Percentiles rank a stretch among this genome's conserved stretches.
phyloP scores from a whole-genome alignment of 139 green algal genomes.

The Edaphochlamys debaryana region DNA sequence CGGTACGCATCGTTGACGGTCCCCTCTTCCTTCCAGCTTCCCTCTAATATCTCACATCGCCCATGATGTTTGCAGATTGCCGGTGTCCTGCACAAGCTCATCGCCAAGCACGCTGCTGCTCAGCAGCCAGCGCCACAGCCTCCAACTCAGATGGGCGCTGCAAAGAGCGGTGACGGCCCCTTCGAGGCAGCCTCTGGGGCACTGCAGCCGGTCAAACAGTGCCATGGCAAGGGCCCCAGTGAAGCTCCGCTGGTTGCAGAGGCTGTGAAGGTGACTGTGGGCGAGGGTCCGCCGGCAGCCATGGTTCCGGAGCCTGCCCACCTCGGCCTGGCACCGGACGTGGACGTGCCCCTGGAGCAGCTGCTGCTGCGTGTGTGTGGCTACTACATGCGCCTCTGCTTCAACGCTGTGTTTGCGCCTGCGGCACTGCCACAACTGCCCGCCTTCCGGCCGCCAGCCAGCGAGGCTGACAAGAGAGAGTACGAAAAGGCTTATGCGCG shows the following conservation, averaged over 20 bases:
- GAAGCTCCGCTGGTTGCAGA: too few species aligned
- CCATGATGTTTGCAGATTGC: too few species aligned
- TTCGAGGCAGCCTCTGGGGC: too few species aligned
- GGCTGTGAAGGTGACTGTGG: too few species aligned
- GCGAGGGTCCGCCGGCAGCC: too few species aligned
- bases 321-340: constrained; percentile 25
- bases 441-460: background rate
- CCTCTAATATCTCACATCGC: too few species aligned
- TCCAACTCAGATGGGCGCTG: too few species aligned
- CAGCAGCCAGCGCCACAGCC: background rate
- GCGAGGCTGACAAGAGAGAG: constrained; percentile 10
- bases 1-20: too few species aligned
- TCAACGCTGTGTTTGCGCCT: constrained; percentile 19
- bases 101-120: constrained; percentile 4
- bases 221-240: too few species aligned
- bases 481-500: background rate
- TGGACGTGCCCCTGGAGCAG: constrained; percentile 24
- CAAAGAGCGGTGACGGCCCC: too few species aligned
- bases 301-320: background rate
- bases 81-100: constrained; percentile 11
- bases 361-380: constrained; percentile 16
- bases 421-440: background rate
- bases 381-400: constrained; percentile 28
- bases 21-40: too few species aligned
- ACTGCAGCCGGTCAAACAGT: too few species aligned